Conservation (phyloP, 1,284 basidiomycete species). For the Mrakiaceae sp. region DNA sequence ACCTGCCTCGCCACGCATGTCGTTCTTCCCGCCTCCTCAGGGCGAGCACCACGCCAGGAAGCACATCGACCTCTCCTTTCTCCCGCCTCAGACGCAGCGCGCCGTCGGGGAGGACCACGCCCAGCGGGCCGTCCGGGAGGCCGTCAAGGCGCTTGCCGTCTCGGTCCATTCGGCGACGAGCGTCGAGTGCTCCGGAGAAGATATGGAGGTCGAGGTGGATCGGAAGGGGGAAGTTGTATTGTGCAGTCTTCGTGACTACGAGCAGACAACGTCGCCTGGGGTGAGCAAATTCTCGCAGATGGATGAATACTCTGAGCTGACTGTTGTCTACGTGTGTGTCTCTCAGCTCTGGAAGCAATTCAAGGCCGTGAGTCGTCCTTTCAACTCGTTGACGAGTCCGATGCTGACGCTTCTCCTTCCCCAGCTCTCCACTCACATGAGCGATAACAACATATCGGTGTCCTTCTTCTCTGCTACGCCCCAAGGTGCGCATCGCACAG, state of each 20-base stretch:
- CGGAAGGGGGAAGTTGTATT: slow-evolving; percentile 28
- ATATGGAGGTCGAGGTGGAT: slow-evolving; percentile 27
- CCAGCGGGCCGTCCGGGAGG: slow-evolving; percentile 26
- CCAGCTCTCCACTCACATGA: slow-evolving; percentile 67
- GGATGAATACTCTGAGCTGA: background rate
- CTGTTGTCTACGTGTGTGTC: background rate
- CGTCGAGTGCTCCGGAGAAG: background rate
- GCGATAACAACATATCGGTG: slow-evolving; percentile 68
- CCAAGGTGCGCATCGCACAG: slow-evolving; percentile 45
- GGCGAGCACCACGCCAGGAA: background rate
- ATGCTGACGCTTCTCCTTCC: slow-evolving; percentile 34
- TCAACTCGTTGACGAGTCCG: background rate
- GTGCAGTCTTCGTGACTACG: slow-evolving; percentile 28
- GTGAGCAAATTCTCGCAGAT: slow-evolving; percentile 18
- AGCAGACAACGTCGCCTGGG: slow-evolving; percentile 26
- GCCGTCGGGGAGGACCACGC: slow-evolving; percentile 24
- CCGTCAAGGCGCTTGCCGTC: slow-evolving; percentile 29
- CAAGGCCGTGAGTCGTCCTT: background rate
- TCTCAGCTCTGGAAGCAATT: slow-evolving; percentile 6
- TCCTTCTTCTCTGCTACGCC: slow-evolving; percentile 83
- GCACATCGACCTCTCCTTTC: slow-evolving; percentile 12
- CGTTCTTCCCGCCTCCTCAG: slow-evolving; percentile 24
- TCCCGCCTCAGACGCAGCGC: background rate
- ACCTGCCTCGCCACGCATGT: slow-evolving; percentile 21
- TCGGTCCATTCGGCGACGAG: slow-evolving; percentile 8